These are phyloP conservation scores for Aspergillus sergii DNA, from an alignment of 2,329 filamentous ascomycete species.

Conservation along the genomic window DNA sequence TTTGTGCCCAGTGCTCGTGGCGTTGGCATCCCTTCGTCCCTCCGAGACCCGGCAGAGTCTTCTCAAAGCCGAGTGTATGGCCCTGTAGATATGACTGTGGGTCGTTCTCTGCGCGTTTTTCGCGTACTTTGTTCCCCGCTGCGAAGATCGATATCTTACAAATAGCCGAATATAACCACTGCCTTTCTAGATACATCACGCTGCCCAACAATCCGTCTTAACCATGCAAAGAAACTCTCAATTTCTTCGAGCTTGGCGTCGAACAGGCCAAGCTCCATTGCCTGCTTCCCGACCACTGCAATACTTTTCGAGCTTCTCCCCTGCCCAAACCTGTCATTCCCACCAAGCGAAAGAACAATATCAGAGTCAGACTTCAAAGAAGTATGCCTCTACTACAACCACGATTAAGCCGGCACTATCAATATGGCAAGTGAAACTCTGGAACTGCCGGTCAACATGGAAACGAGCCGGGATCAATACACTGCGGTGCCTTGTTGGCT, in stretches of 20 bases:
- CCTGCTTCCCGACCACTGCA: background rate
- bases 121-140: background rate
- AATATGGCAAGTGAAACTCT: constrained; percentile 28
- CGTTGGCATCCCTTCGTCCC: background rate
- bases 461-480: constrained; percentile 57
- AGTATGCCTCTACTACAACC: too few species aligned
- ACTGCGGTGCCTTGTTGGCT: constrained; percentile 57
- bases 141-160: background rate
- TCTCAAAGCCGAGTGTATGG: background rate
- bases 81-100: background rate
- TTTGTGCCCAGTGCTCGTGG: background rate
- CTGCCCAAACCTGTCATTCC: background rate
- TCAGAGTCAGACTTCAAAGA: background rate
- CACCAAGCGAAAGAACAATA: background rate
- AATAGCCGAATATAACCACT: background rate
- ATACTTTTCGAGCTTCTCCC: background rate
- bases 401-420: background rate
- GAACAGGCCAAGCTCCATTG: background rate
- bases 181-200: background rate
- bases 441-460: constrained; percentile 47
- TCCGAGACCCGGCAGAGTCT: background rate
- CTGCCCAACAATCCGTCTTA: too few species aligned
- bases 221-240: too few species aligned
- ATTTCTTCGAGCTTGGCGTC: background rate
- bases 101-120: background rate